Evolutionary conservation across 2,329 filamentous ascomycete genomes (phyloP).

Genomic region (Amesomyces nigricolor): DNA sequence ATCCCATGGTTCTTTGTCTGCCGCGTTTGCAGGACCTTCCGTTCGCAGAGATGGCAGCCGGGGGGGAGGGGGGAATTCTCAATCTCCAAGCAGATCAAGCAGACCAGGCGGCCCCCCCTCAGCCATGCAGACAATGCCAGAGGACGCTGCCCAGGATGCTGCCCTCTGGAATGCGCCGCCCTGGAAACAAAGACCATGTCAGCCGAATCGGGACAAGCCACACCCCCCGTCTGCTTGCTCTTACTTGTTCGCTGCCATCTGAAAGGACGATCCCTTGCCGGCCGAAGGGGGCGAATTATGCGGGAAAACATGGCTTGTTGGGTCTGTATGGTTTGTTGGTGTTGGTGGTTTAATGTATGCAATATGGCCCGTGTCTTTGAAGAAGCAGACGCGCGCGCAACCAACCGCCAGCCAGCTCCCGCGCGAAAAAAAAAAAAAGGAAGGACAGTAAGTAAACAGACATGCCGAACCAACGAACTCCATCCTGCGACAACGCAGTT

Average conservation of each 20-base stretch:
- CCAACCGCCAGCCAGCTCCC: conserved; percentile 14
- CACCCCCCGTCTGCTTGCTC: conserved; percentile 10
- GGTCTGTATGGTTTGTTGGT: conserved; percentile 5
- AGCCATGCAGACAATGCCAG: conserved; percentile 26
- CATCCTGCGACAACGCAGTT: conserved; percentile 23
- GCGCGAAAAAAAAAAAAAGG: not conserved
- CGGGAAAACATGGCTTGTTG: not conserved
- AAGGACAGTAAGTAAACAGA: conserved; percentile 17
- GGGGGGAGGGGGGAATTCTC: not conserved
- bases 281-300: not conserved
- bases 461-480: conserved; percentile 26
- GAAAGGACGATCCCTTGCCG: not conserved
- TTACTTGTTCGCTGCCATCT: conserved; percentile 17
- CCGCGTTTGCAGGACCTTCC: conserved; percentile 30
- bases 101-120: conserved; percentile 7
- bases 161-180: conserved; percentile 23
- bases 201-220: conserved; percentile 30
- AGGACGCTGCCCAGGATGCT: conserved; percentile 23
- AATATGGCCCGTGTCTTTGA: not conserved
- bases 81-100: conserved; percentile 6
- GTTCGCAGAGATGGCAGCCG: conserved; percentile 23
- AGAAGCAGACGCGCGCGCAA: conserved; percentile 2
- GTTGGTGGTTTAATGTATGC: not conserved
- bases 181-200: conserved; percentile 35
- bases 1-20: conserved; percentile 20